These are phyloP conservation scores for Acorus calamus DNA, from an alignment of 106 monocot species.

Conservation along the genomic window DNA sequence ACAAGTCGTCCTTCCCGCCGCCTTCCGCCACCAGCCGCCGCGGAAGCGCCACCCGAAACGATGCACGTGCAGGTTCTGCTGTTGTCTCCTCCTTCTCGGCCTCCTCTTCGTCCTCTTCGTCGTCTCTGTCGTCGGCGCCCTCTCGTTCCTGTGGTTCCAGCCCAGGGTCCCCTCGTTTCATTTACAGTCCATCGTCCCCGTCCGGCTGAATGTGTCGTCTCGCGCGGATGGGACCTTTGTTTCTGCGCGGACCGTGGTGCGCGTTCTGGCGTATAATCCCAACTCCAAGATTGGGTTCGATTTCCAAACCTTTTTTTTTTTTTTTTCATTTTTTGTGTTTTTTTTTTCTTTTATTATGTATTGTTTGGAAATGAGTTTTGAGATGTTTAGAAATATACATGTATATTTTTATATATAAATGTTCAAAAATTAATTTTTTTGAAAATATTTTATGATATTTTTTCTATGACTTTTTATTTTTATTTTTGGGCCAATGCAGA, in stretches of 20 bases:
- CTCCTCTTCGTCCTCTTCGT: background rate
- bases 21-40: background rate
- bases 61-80: background rate
- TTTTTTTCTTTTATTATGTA: too few relatives aligned
- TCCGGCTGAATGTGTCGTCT: background rate
- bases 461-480: too few relatives aligned
- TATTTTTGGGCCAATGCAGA: too few relatives aligned
- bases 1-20: background rate
- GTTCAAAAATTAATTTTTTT: too few relatives aligned
- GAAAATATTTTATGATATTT: too few relatives aligned
- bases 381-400: too few relatives aligned
- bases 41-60: background rate
- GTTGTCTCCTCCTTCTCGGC: background rate
- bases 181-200: background rate
- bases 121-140: background rate
- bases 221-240: background rate
- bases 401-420: too few relatives aligned
- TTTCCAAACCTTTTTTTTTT: too few relatives aligned
- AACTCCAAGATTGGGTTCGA: background rate
- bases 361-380: too few relatives aligned
- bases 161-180: background rate
- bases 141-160: background rate
- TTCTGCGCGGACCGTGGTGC: background rate
- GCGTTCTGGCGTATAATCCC: background rate
- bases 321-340: too few relatives aligned